Evolutionary conservation across 2,329 filamentous ascomycete species (phyloP).

Genomic region (Hansfordia pulvinata): DNA sequence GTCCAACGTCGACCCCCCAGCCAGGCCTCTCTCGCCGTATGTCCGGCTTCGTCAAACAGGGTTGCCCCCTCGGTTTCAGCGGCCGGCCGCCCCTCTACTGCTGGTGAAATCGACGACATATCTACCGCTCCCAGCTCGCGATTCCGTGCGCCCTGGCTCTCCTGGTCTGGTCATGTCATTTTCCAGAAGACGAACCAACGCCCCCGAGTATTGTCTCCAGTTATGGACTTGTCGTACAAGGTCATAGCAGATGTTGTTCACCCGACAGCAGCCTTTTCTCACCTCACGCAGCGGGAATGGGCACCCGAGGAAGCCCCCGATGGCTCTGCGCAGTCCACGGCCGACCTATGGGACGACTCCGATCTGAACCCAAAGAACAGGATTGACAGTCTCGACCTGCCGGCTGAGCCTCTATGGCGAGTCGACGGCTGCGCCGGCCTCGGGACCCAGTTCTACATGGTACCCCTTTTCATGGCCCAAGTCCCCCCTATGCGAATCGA

Average conservation of each 20-base stretch:
- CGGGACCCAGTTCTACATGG: conserved; percentile 42
- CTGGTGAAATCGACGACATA: no score
- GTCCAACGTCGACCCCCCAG: no score
- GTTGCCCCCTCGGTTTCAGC: no score
- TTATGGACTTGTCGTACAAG: conserved; percentile 39
- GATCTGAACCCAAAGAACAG: conserved; percentile 46
- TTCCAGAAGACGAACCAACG: no score
- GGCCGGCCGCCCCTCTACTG: no score
- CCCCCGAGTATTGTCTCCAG: no score
- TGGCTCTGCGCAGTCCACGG: conserved; percentile 1
- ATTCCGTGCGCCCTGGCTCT: no score
- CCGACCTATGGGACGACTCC: conserved; percentile 29
- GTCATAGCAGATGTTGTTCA: conserved; percentile 43
- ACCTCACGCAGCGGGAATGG: conserved; percentile 4
- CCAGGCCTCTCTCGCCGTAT: no score
- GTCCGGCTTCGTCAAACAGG: no score
- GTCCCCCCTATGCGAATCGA: conserved; percentile 40
- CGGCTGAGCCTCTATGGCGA: conserved; percentile 34
- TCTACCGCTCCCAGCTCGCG: no score
- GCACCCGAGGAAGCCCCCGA: conserved; percentile 2
- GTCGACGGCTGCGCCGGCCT: conserved; percentile 44
- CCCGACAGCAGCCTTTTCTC: conserved; percentile 38
- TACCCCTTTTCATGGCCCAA: conserved; percentile 34
- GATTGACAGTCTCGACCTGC: conserved; percentile 38
- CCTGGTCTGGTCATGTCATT: no score